Evolutionary conservation across 2,329 filamentous ascomycete genomes (phyloP).

Genomic region (Ophiosphaerella herpotricha): DNA sequence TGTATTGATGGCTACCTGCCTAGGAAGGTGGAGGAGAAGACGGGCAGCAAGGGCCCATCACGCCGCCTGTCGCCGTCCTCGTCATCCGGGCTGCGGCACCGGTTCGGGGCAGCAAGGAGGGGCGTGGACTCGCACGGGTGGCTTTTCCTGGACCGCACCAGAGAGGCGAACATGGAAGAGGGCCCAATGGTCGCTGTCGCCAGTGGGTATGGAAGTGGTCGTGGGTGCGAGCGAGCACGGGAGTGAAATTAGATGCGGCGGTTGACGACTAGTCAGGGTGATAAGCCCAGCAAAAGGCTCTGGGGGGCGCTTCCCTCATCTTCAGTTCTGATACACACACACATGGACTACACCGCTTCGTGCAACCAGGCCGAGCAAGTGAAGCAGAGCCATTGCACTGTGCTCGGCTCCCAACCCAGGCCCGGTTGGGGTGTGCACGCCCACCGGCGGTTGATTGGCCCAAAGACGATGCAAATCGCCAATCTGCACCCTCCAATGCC

Average conservation of each 20-base stretch:
- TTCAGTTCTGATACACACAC: too few relatives aligned
- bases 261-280: constrained; percentile 10
- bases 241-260: constrained; percentile 8
- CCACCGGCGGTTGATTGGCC: neutral
- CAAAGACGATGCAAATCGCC: too few relatives aligned
- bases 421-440: neutral
- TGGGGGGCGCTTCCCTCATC: constrained; percentile 12
- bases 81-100: constrained; percentile 36
- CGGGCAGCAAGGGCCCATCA: constrained; percentile 45
- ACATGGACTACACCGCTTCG: constrained; percentile 3
- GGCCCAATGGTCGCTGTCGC: constrained; percentile 14
- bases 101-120: constrained; percentile 38
- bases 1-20: constrained; percentile 23
- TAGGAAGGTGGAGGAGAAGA: constrained; percentile 46
- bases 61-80: constrained; percentile 33
- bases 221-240: neutral
- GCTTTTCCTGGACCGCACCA: constrained; percentile 38
- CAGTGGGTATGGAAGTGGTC: constrained; percentile 6
- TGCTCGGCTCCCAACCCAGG: neutral
- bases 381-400: neutral
- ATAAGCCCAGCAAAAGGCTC: constrained; percentile 10
- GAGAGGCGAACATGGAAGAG: constrained; percentile 45
- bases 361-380: constrained; percentile 1
- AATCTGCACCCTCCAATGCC: too few relatives aligned
- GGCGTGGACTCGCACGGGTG: constrained; percentile 42